Base-by-base conservation (phyloP, 805 yeast genomes). In the Candida piceae region DNA sequence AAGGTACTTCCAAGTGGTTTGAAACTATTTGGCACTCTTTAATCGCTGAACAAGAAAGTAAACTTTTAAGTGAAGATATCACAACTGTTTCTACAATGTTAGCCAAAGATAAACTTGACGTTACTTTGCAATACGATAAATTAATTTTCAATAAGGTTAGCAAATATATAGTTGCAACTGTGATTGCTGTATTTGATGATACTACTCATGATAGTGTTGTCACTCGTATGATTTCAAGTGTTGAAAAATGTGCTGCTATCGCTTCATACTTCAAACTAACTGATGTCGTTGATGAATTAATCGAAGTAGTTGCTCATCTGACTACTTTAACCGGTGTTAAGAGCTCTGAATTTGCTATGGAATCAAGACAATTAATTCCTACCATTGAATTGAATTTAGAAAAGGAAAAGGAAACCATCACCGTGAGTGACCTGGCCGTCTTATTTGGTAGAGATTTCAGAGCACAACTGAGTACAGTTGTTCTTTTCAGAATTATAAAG, bases 131-230 rank as follows among this genome's bases (percentile, higher is more conserved):
- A 24, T 84, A 84, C 50, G 96, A 90, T 55, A 74, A 70, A 44
- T 76, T 76, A 11, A 66, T 90, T 19, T 89, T 90, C 55, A 77
- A 72, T 35, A 66, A 72, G 9, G 66, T 76, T 6, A 83, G 84
- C 50, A 70, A 73, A 28, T 74, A 74, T 15, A 66, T 93, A n/a
- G 71, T 85, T 5, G 74, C 80, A 9, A 80, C 95, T 0, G 62
- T 89, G 29, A 71, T 89, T 35, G 74, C 72, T 35, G 86, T 90
- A 29, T 93, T 87, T 61, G 80, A 84, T 20, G 85, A 84, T 35
- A 96, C 97, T 0, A 67, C 86, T 1, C 97, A 93, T 56, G 97
- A 93, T 57, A 84, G 86, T 32, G 78, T 93, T 8, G 80, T 88
- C 32, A 80, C 93, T 1, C 74, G 90, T 39, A 84, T 93, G 67